Evolutionary conservation across 2,329 filamentous ascomycete genomes (phyloP).

Genomic region (Nemania sp.): DNA sequence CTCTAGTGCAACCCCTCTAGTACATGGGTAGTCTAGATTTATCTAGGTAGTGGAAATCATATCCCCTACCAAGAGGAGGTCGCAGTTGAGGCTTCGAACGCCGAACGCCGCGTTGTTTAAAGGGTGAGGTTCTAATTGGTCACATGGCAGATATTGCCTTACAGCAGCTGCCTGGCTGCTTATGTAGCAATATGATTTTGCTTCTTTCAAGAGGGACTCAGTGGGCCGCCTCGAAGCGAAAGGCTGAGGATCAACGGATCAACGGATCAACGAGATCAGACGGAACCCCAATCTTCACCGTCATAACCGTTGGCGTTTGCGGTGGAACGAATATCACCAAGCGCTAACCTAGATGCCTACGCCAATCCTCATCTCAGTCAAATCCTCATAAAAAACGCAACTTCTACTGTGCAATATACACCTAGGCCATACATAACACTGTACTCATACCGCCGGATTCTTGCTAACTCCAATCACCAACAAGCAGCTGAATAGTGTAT

Average conservation of each 20-base stretch:
- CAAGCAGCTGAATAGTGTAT: slow-evolving; percentile 11
- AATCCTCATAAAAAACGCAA: background rate
- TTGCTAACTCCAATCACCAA: slow-evolving; percentile 6
- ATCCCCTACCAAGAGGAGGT: no score
- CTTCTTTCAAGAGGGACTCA: background rate
- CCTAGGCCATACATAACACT: background rate
- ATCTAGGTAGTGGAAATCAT: no score
- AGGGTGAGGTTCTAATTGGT: no score
- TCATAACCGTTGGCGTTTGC: slow-evolving; percentile 6
- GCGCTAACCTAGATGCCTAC: background rate
- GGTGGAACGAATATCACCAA: slow-evolving; percentile 5
- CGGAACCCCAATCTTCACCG: background rate
- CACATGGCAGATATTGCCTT: no score
- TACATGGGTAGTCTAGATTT: no score
- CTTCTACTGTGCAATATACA: background rate
- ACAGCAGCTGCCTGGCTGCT: background rate
- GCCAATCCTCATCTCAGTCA: no score
- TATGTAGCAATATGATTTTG: background rate
- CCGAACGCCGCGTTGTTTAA: no score
- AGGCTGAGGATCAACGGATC: slow-evolving; percentile 16
- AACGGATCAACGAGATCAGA: slow-evolving; percentile 9
- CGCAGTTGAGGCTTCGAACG: no score
- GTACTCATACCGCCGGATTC: background rate
- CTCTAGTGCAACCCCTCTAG: no score
- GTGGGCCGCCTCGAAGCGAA: slow-evolving; percentile 2